phyloP scores from a whole-genome alignment of 179 eudicot genomes.

The Beta macrorhiza region DNA sequence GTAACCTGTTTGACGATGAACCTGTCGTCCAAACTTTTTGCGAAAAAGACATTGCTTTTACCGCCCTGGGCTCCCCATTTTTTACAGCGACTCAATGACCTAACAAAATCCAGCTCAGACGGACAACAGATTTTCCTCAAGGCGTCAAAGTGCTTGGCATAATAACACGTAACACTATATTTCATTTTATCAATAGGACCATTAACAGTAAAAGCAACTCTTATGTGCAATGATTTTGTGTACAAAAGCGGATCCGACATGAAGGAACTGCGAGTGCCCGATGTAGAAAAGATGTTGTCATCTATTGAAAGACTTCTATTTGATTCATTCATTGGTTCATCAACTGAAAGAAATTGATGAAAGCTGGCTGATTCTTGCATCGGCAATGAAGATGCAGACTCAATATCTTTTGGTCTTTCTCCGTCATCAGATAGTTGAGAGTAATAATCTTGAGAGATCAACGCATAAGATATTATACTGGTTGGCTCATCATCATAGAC shows the following conservation, averaged over 20 bases:
- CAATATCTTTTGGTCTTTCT: constrained; percentile 62
- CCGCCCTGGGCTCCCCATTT: constrained; percentile 99
- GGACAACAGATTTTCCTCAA: constrained; percentile 89
- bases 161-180: constrained; percentile 81
- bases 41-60: constrained; percentile 95
- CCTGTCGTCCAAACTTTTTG: constrained; percentile 88
- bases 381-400: constrained; percentile 51
- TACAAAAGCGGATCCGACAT: constrained; percentile 52
- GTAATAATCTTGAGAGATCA: constrained; percentile 64
- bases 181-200: constrained; percentile 73
- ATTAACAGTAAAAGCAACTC: constrained; percentile 66
- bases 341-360: constrained; percentile 50
- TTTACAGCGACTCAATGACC: constrained; percentile 94
- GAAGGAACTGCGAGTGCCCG: constrained; percentile 53
- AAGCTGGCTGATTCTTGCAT: constrained; percentile 48
- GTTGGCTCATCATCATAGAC: constrained; percentile 97
- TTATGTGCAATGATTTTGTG: constrained; percentile 63
- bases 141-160: constrained; percentile 82
- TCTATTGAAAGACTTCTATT: constrained; percentile 69
- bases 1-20: constrained; percentile 97
- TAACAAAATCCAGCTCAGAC: constrained; percentile 71
- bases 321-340: constrained; percentile 58
- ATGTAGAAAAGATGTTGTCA: constrained; percentile 51
- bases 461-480: constrained; percentile 83
- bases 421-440: constrained; percentile 62